Evolutionary conservation across 75 land plant genomes (phyloP).

Genomic region (Pinus taeda): DNA sequence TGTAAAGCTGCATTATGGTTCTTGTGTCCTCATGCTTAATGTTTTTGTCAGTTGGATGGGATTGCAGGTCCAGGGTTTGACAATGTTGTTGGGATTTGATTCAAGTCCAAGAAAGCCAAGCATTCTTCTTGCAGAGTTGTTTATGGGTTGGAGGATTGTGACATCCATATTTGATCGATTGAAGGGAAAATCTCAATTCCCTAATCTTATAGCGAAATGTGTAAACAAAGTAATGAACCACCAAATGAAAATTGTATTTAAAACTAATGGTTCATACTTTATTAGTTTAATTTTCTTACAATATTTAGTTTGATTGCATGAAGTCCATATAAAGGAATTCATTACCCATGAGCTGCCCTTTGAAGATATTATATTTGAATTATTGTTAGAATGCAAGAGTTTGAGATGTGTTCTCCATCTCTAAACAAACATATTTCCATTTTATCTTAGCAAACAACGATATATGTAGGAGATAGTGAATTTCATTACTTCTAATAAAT

Average conservation of each 20-base stretch:
- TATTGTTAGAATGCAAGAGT: conserved; percentile 19
- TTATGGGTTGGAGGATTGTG: conserved; percentile 1
- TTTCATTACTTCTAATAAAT: too few species aligned
- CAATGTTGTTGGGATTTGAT: neutral
- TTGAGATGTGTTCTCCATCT: conserved; percentile 26
- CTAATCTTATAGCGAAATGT: neutral
- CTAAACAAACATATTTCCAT: neutral
- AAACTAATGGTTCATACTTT: too few species aligned
- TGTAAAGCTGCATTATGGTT: neutral
- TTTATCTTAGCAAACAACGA: too few species aligned
- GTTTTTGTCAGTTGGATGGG: neutral
- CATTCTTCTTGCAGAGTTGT: neutral
- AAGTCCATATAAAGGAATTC: conserved; percentile 26
- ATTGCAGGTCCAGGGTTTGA: neutral
- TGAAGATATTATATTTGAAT: conserved; percentile 29
- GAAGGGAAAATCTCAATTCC: conserved; percentile 8
- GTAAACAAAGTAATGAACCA: neutral
- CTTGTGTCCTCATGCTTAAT: neutral
- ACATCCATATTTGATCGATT: neutral
- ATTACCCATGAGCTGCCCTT: conserved; percentile 38
- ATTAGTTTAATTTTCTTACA: neutral
- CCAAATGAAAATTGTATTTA: too few species aligned
- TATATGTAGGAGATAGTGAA: too few species aligned
- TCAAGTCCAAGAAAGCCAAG: neutral
- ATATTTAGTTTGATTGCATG: conserved; percentile 16